These are phyloP conservation scores for Geranium brycei DNA, from an alignment of 345 rosid species.

Conservation along the genomic window DNA sequence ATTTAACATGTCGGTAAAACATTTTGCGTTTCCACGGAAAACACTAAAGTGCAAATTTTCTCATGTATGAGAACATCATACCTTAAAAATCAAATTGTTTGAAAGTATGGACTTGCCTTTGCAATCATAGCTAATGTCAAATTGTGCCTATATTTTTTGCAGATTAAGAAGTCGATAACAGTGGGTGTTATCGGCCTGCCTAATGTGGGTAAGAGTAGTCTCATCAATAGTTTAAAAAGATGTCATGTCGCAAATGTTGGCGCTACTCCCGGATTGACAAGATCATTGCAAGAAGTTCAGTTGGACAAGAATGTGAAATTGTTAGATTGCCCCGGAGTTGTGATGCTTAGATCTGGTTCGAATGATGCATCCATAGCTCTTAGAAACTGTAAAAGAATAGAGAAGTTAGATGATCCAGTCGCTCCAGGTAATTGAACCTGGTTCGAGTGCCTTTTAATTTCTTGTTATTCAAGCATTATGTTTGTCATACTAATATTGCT, in stretches of 20 bases:
- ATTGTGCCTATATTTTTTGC: slow-evolving; percentile 11
- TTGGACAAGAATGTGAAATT: slow-evolving; percentile 81
- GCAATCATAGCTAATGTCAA: too few relatives aligned
- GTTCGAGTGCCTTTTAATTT: too few relatives aligned
- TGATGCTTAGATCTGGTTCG: slow-evolving; percentile 66
- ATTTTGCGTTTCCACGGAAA: too few relatives aligned
- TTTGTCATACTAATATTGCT: too few relatives aligned
- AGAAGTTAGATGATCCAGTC: slow-evolving; percentile 88
- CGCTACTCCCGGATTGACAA: slow-evolving; percentile 87
- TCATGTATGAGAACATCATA: too few relatives aligned
- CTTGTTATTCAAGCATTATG: too few relatives aligned
- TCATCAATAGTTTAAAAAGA: slow-evolving; percentile 94
- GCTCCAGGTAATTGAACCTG: slow-evolving; percentile 51
- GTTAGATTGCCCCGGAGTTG: slow-evolving; percentile 96
- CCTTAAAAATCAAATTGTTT: too few relatives aligned
- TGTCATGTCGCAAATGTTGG: slow-evolving; percentile 87
- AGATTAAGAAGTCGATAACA: slow-evolving; percentile 87
- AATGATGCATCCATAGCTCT: slow-evolving; percentile 70
- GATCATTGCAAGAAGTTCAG: slow-evolving; percentile 93
- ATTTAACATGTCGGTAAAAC: too few relatives aligned
- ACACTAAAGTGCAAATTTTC: too few relatives aligned
- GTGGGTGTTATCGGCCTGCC: slow-evolving; percentile 90
- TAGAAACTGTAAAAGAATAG: slow-evolving; percentile 90
- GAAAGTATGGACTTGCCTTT: not conserved
- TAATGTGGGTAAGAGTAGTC: slow-evolving; percentile 98